Percentiles rank a stretch among this genome's conserved stretches.
These are phyloP conservation scores for Pisolithus marmoratus DNA, from an alignment of 768 basidiomycete species.

Conservation along the genomic window DNA sequence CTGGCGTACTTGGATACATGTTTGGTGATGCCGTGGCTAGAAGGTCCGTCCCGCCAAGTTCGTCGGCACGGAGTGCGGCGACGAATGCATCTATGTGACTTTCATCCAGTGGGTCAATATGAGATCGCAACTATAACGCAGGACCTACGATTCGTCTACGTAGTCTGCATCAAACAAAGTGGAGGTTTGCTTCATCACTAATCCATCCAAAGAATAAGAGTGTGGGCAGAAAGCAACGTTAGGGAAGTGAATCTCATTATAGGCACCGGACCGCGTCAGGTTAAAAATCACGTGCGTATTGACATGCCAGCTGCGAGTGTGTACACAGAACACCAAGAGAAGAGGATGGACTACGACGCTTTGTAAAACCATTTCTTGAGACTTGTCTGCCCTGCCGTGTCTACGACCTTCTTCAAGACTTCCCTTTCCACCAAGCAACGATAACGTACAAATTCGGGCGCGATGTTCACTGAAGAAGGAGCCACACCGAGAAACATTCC, in stretches of 20 bases:
- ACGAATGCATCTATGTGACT: slow-evolving; percentile 75
- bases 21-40: slow-evolving; percentile 17
- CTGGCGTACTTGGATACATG: slow-evolving; percentile 16
- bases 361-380: slow-evolving; percentile 77
- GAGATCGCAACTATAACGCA: background rate
- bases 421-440: slow-evolving; percentile 58
- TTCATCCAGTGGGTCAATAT: background rate
- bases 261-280: no score
- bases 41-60: slow-evolving; percentile 28
- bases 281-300: background rate
- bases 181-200: slow-evolving; percentile 10
- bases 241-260: no score
- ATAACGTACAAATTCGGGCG: slow-evolving; percentile 72
- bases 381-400: slow-evolving; percentile 59
- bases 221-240: background rate
- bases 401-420: slow-evolving; percentile 64
- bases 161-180: slow-evolving; percentile 46
- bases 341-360: slow-evolving; percentile 17
- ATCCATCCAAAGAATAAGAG: slow-evolving; percentile 1
- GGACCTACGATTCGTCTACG: slow-evolving; percentile 64
- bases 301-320: background rate
- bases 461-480: slow-evolving; percentile 42
- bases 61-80: slow-evolving; percentile 63
- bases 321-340: background rate
- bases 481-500: slow-evolving; percentile 52